Conservation (phyloP, 2,329 filamentous ascomycete genomes). For the Trichoderma afroharzianum region DNA sequence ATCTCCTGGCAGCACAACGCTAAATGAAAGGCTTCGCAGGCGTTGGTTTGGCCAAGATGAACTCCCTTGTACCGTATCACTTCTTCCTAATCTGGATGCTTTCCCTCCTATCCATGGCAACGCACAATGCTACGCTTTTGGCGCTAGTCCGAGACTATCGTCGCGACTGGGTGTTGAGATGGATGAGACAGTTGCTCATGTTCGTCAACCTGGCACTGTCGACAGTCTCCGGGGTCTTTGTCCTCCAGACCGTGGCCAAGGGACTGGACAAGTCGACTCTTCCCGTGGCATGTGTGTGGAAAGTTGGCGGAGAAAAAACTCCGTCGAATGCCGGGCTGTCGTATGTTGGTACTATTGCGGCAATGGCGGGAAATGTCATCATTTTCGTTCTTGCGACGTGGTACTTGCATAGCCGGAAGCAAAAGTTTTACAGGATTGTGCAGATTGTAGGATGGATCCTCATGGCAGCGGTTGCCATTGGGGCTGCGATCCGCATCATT, state of each 20-base stretch:
- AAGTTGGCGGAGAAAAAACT: constrained; percentile 35
- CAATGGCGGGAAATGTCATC: constrained; percentile 56
- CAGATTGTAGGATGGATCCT: constrained; percentile 52
- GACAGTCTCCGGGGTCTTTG: constrained; percentile 52
- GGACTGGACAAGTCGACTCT: constrained; percentile 50
- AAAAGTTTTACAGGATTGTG: constrained; percentile 52
- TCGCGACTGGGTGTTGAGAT: constrained; percentile 62
- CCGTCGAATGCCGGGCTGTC: constrained; percentile 42
- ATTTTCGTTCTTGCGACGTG: constrained; percentile 59
- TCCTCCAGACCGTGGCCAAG: constrained; percentile 52
- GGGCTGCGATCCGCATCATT: constrained; percentile 55
- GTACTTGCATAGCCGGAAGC: constrained; percentile 58
- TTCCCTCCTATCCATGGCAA: constrained; percentile 60
- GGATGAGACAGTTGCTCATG: constrained; percentile 64
- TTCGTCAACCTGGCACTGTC: constrained; percentile 60
- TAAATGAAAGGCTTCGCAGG: constrained; percentile 19
- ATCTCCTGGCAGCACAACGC: constrained; percentile 9
- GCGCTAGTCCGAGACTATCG: constrained; percentile 63
- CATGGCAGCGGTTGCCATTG: constrained; percentile 56
- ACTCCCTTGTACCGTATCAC: constrained; percentile 60
- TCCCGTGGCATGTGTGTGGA: constrained; percentile 61
- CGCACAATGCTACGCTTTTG: constrained; percentile 62
- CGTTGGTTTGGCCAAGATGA: constrained; percentile 58
- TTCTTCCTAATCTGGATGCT: constrained; percentile 71
- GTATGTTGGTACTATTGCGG: constrained; percentile 57